Percentiles rank a stretch among this genome's conserved stretches.
Conservation (phyloP, 768 basidiomycete genomes). For the Fomitopsis serialis region DNA sequence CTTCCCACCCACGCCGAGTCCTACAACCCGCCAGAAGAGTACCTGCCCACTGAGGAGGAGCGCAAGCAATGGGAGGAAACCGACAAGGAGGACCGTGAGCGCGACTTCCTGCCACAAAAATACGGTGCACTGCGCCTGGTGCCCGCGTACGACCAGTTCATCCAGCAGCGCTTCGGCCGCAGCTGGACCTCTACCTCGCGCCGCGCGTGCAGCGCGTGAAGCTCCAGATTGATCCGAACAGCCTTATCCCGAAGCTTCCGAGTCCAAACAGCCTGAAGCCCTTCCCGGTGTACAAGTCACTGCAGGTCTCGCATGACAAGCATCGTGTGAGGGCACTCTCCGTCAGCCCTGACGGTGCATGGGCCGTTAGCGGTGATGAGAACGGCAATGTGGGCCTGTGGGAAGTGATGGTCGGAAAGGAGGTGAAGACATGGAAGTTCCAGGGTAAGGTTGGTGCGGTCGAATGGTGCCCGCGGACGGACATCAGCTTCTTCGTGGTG, state of each 20-base stretch:
- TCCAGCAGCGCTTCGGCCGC: constrained; percentile 88
- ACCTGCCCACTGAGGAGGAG: constrained; percentile 82
- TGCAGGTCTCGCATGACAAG: constrained; percentile 63
- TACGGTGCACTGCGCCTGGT: constrained; percentile 81
- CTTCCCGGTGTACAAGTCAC: constrained; percentile 83
- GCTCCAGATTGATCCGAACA: constrained; percentile 88
- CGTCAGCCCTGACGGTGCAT: constrained; percentile 83
- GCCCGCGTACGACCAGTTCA: constrained; percentile 86
- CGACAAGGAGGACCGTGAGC: constrained; percentile 87
- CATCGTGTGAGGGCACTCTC: constrained; percentile 70
- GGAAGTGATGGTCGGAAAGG: constrained; percentile 87
- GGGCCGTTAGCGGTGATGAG: constrained; percentile 92
- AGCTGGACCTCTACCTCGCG: constrained; percentile 94
- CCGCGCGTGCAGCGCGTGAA: constrained; percentile 84
- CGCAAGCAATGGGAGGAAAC: constrained; percentile 74
- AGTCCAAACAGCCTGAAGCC: constrained; percentile 87
- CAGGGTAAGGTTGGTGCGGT: constrained; percentile 74
- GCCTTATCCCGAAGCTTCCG: constrained; percentile 90
- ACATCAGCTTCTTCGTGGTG: constrained; percentile 74
- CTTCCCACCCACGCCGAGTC: constrained; percentile 95
- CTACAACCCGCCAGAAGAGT: constrained; percentile 97
- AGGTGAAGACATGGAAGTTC: constrained; percentile 84
- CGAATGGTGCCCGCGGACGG: constrained; percentile 90
- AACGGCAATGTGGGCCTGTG: constrained; percentile 81
- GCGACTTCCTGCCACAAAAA: constrained; percentile 85